phyloP scores from a whole-genome alignment of 495 filamentous ascomycete genomes.

The Penicillium salamii region DNA sequence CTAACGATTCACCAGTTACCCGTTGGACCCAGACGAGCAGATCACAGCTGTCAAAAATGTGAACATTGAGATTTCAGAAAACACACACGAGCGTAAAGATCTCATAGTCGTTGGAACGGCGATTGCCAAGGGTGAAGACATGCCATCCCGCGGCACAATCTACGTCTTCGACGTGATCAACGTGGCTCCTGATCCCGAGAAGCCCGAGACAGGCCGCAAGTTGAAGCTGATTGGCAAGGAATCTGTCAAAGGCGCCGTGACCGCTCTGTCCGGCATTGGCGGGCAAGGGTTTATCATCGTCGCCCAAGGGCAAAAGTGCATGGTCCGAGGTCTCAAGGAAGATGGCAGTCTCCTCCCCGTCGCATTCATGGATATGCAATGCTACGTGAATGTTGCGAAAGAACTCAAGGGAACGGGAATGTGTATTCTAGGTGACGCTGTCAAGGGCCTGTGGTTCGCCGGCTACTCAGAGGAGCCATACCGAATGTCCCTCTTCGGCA shows the following conservation, averaged over 20 bases:
- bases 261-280: conserved; percentile 80
- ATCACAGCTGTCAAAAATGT: conserved; percentile 79
- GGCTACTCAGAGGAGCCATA: conserved; percentile 95
- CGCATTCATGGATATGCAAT: conserved; percentile 97
- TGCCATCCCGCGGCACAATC: conserved; percentile 76
- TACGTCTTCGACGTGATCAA: conserved; percentile 90
- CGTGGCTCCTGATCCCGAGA: conserved; percentile 84
- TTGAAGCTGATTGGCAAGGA: conserved; percentile 85
- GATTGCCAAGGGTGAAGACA: conserved; percentile 80
- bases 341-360: conserved; percentile 88
- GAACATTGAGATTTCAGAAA: conserved; percentile 84
- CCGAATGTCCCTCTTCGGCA: conserved; percentile 90
- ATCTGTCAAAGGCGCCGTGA: conserved; percentile 91
- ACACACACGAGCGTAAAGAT: conserved; percentile 77
- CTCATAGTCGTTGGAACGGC: conserved; percentile 84
- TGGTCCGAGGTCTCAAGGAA: conserved; percentile 94
- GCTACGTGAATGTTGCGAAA: conserved; percentile 79
- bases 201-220: conserved; percentile 77
- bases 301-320: conserved; percentile 94
- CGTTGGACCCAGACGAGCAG: conserved; percentile 67
- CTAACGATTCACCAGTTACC: too few species aligned
- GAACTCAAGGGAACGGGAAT: conserved; percentile 80
- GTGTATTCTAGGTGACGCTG: conserved; percentile 78
- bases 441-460: conserved; percentile 92
- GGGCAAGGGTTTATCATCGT: conserved; percentile 87